These are phyloP conservation scores for Punctularia strigosozonata DNA, from an alignment of 768 basidiomycete genomes.

Conservation along the genomic window DNA sequence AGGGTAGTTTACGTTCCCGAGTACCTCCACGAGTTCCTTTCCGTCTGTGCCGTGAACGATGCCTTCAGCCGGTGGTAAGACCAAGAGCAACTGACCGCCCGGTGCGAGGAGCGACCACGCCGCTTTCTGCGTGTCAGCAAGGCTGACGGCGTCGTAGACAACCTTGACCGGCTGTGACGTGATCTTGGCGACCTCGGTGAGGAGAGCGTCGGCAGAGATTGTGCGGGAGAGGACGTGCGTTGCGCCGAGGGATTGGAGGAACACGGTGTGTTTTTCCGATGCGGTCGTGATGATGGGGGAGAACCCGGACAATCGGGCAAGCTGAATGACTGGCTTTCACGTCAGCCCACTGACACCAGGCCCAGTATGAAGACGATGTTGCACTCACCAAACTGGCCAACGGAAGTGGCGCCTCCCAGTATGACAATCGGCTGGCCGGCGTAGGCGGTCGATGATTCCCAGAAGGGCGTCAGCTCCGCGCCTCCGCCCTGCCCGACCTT, in stretches of 20 bases:
- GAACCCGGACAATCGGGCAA: conserved; percentile 18
- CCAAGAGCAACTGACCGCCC: conserved; percentile 10
- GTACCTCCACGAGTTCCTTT: conserved; percentile 3
- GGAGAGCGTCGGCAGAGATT: conserved; percentile 2
- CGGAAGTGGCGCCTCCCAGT: conserved; percentile 14
- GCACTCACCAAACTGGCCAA: conserved; percentile 16
- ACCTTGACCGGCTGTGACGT: conserved; percentile 11
- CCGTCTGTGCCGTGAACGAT: conserved; percentile 3
- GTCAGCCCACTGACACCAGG: too few species aligned
- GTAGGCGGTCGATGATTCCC: conserved; percentile 12
- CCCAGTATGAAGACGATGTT: too few species aligned
- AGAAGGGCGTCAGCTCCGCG: conserved; percentile 6
- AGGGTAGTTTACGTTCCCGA: conserved; percentile 5
- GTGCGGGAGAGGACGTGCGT: conserved; percentile 17
- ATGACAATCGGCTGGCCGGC: conserved; percentile 14
- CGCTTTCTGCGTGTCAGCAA: conserved; percentile 12
- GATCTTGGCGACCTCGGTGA: conserved; percentile 6
- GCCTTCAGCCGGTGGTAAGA: background rate
- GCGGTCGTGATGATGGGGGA: conserved; percentile 20
- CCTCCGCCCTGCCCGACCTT: background rate
- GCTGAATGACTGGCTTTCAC: conserved; percentile 14
- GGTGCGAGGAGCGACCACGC: conserved; percentile 13
- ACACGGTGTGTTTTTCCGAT: conserved; percentile 12
- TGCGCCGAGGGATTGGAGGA: conserved; percentile 17
- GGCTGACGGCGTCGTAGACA: conserved; percentile 14